Percentiles rank a stretch among this genome's conserved stretches.
Evolutionary conservation across 495 filamentous ascomycete species (phyloP).

Genomic region (Penicillium cataractarum): DNA sequence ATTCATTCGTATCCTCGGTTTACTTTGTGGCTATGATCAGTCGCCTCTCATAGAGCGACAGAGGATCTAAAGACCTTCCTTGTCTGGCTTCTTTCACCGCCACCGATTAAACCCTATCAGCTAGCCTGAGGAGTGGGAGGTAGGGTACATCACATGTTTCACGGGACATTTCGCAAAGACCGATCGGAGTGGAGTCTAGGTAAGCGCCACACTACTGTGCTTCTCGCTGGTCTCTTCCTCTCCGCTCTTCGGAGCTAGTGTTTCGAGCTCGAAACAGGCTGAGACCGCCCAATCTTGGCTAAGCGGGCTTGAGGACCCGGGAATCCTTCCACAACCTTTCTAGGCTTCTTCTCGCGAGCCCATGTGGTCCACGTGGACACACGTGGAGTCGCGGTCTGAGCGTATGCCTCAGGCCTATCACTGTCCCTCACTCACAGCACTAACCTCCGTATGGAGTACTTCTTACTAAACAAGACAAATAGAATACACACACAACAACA

Average conservation of each 20-base stretch:
- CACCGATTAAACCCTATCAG: slow-evolving; percentile 10
- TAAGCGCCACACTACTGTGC: slow-evolving; percentile 3
- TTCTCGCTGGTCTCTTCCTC: background rate
- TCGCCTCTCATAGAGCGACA: background rate
- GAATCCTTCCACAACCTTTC: slow-evolving; percentile 34
- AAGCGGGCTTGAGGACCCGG: background rate
- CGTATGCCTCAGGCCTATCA: slow-evolving; percentile 20
- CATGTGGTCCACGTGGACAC: slow-evolving; percentile 48
- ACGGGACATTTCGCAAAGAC: slow-evolving; percentile 2
- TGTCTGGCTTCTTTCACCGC: background rate
- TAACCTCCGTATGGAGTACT: background rate
- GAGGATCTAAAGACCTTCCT: background rate
- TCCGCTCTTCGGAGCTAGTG: slow-evolving; percentile 7
- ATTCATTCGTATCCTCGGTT: background rate
- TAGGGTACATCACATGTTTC: slow-evolving; percentile 16
- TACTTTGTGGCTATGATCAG: background rate
- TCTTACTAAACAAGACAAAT: background rate
- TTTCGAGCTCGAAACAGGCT: slow-evolving; percentile 21
- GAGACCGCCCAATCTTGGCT: slow-evolving; percentile 5
- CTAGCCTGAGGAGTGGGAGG: background rate
- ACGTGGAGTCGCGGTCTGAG: slow-evolving; percentile 34
- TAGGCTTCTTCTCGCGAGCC: slow-evolving; percentile 34
- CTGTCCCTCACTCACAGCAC: background rate
- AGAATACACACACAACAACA: background rate
- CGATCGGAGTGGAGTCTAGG: slow-evolving; percentile 14